Conservation (phyloP, 2,329 filamentous ascomycete genomes). For the Rutstroemia sp. region DNA sequence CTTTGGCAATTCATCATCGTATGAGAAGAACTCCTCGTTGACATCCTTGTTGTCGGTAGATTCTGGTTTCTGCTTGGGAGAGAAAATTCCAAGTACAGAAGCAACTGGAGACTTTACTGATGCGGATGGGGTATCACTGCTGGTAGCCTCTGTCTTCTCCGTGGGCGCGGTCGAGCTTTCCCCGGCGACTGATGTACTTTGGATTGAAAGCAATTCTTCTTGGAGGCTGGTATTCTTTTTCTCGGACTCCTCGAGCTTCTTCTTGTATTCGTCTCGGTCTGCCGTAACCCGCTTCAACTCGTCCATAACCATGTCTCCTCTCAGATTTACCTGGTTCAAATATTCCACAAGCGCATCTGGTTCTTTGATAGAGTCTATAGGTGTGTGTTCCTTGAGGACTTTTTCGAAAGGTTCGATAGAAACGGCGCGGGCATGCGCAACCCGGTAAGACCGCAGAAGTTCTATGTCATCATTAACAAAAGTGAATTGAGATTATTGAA, state of each 20-base stretch:
- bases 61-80: constrained; percentile 37
- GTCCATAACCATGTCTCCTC: constrained; percentile 88
- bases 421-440: constrained; percentile 79
- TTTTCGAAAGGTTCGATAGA: constrained; percentile 92
- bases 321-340: constrained; percentile 75
- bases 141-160: constrained; percentile 21
- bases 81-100: constrained; percentile 43
- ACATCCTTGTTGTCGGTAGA: constrained; percentile 31
- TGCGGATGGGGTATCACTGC: constrained; percentile 27
- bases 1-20: constrained; percentile 77
- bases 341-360: constrained; percentile 83
- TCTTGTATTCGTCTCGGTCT: constrained; percentile 74
- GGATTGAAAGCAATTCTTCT: constrained; percentile 55
- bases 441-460: constrained; percentile 81
- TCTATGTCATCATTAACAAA: constrained; percentile 43
- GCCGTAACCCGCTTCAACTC: constrained; percentile 81
- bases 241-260: constrained; percentile 63
- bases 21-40: constrained; percentile 80
- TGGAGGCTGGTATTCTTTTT: constrained; percentile 53
- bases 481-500: neutral
- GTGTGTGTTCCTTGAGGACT: constrained; percentile 84
- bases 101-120: constrained; percentile 40
- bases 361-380: constrained; percentile 80
- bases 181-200: constrained; percentile 32
- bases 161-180: constrained; percentile 19